These are phyloP conservation scores for Debaryomycetaceae sp. DNA, from an alignment of 1,139 yeast species.

Conservation along the genomic window DNA sequence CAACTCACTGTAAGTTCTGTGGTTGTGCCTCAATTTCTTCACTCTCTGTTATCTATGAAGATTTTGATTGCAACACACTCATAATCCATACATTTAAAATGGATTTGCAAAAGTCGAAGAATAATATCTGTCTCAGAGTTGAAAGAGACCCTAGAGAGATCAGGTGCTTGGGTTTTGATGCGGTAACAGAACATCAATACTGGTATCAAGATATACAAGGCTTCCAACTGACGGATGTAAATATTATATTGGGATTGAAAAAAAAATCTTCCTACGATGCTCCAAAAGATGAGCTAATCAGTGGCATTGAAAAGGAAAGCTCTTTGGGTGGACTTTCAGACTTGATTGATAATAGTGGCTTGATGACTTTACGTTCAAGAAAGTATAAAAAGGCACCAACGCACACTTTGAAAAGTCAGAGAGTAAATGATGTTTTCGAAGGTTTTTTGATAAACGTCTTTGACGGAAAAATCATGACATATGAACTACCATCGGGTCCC, in stretches of 20 bases:
- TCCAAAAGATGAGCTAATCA: constrained; percentile 12
- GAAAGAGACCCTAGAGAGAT: constrained; percentile 92
- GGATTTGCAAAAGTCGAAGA: constrained; percentile 67
- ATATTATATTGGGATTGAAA: constrained; percentile 71
- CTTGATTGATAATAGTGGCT: constrained; percentile 18
- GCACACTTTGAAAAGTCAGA: neutral
- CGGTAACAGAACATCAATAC: constrained; percentile 66
- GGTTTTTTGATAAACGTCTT: constrained; percentile 71
- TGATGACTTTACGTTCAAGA: constrained; percentile 18
- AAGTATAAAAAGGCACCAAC: neutral
- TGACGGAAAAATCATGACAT: constrained; percentile 57
- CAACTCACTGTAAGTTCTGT: constrained; percentile 86
- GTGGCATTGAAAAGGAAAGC: constrained; percentile 4
- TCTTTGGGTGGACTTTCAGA: constrained; percentile 8
- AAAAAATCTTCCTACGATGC: constrained; percentile 20
- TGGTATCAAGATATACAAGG: constrained; percentile 65
- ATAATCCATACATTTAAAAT: constrained; percentile 71
- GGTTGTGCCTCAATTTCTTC: constrained; percentile 81
- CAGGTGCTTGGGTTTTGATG: constrained; percentile 80
- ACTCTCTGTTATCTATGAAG: constrained; percentile 69
- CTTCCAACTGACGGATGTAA: constrained; percentile 78
- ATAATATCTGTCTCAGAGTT: constrained; percentile 77
- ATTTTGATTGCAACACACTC: constrained; percentile 51
- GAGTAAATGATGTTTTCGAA: constrained; percentile 50
- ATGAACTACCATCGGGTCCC: constrained; percentile 51